Evolutionary conservation across 192 early-diverging fungal species (phyloP), one percentile per base, ranked within the genome.

Genomic region (Coemansia guatemalensis): DNA sequence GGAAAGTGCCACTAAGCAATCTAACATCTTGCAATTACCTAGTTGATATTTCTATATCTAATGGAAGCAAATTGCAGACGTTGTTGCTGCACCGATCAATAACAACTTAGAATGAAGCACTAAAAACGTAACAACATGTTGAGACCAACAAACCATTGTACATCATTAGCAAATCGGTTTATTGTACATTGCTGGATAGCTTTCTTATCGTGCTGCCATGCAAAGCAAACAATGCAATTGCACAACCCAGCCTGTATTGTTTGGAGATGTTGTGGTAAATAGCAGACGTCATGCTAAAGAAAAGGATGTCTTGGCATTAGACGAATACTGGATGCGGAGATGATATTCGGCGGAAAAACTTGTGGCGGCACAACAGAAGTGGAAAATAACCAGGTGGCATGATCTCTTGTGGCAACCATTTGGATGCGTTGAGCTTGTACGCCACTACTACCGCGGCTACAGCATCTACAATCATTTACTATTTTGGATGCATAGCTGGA

Each of bases 1-100:
- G 63, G 63, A 53, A 71, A 71, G 69, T 71, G 69, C 63, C 69
- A 65, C 62, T 71, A 71, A 56, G 11, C n/a, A 30, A 35, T 11
- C 35, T 39, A 39, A 8, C 9, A 11, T 39, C 9, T 39, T 39
- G 35, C 35, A 39, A 12, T 12, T 39, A 9, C 11, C 1, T 39
- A 8, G 35, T 39, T 11, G 35, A 39, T 39, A 39, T 39, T 39
- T 39, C 11, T 39, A 39, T 39, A 39, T 39, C 11, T 39, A 39
- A 39, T 39, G 11, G 35, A 39, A 12, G 5, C 35, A 39, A 39
- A 8, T 39, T 39, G 35, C 35, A 39, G 9, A 8, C 11, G 9
- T 8, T 39, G 9, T 39, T 39, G 35, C 35, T 4, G 35, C 9
- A 8, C 9, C 35, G 35, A 39, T 39, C 11, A 39, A 11, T 39